Evolutionary conservation across 352 stramenopile species (phyloP).

Genomic region (Pythium phragmitis): DNA sequence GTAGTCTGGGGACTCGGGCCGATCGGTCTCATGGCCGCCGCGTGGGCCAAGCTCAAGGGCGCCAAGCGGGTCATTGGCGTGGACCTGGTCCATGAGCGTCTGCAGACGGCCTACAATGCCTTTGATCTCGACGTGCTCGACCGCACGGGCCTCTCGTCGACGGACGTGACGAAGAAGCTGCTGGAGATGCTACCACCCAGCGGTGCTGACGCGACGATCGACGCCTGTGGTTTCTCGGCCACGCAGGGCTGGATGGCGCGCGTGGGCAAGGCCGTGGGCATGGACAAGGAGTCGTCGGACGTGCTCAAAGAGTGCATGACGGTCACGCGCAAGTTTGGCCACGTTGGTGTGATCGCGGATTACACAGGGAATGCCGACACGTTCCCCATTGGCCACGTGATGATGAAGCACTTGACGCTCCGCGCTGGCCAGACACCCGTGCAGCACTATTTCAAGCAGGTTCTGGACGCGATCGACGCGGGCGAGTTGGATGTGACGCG

Average conservation of each 20-base stretch:
- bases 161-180: slow-evolving; percentile 50
- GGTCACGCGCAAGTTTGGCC: slow-evolving; percentile 55
- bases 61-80: slow-evolving; percentile 61
- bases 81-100: slow-evolving; percentile 44
- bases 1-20: slow-evolving; percentile 73
- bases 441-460: slow-evolving; percentile 59
- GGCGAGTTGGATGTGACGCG: slow-evolving; percentile 52
- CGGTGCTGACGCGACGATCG: slow-evolving; percentile 58
- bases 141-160: slow-evolving; percentile 41
- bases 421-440: slow-evolving; percentile 45
- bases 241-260: slow-evolving; percentile 41
- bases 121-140: slow-evolving; percentile 69
- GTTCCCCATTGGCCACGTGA: slow-evolving; percentile 59
- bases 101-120: slow-evolving; percentile 55
- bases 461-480: slow-evolving; percentile 52
- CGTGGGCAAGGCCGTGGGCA: slow-evolving; percentile 52
- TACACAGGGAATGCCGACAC: slow-evolving; percentile 41
- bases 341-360: slow-evolving; percentile 54
- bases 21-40: slow-evolving; percentile 48
- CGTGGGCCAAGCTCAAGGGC: slow-evolving; percentile 67
- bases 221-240: slow-evolving; percentile 40
- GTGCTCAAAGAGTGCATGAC: slow-evolving; percentile 61
- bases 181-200: slow-evolving; percentile 44
- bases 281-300: slow-evolving; percentile 47
- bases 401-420: slow-evolving; percentile 62